Conservation (phyloP, 2,329 filamentous ascomycete species). For the Penicillium sp. region DNA sequence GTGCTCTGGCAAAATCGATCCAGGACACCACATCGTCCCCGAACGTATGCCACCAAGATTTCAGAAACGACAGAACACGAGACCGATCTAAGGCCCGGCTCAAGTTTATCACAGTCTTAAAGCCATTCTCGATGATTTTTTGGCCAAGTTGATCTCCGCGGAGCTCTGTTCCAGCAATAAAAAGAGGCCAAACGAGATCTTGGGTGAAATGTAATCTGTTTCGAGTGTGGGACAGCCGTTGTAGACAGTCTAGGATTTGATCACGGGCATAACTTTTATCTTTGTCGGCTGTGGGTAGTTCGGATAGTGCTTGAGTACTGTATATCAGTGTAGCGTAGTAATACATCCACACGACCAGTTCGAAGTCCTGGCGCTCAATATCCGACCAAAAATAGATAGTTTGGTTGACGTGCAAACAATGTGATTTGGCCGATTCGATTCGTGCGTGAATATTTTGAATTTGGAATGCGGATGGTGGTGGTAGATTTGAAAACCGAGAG, state of each 20-base stretch:
- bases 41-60: neutral
- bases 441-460: neutral
- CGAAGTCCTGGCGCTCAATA: constrained; percentile 14
- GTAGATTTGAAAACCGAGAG: neutral
- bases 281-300: neutral
- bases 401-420: neutral
- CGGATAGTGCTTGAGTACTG: constrained; percentile 2
- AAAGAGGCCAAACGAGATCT: neutral
- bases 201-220: neutral
- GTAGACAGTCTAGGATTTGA: neutral
- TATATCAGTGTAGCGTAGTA: constrained; percentile 24
- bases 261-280: neutral
- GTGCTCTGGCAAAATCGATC: neutral
- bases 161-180: neutral
- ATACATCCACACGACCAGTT: constrained; percentile 18
- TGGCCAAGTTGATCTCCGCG: neutral
- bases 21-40: neutral
- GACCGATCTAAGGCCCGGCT: neutral
- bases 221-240: neutral
- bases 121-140: neutral
- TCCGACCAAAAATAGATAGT: constrained; percentile 10
- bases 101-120: neutral
- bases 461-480: neutral
- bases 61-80: neutral
- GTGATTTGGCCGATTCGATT: neutral